These are phyloP conservation scores for Eremothecium coryli DNA, from an alignment of 1,139 yeast genomes.

Conservation along the genomic window DNA sequence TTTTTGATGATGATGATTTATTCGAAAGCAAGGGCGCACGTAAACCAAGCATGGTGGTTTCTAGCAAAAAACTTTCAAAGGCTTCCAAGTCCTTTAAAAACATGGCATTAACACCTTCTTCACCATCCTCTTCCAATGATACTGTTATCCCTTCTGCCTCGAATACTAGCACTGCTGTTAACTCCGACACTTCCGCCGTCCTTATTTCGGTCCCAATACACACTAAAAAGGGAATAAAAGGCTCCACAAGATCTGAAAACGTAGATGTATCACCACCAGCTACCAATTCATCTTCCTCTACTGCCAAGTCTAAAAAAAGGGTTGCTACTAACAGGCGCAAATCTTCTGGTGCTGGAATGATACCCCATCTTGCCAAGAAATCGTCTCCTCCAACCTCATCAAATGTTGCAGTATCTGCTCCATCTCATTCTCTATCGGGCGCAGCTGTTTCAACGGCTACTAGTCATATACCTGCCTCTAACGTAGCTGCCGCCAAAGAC, in stretches of 20 bases:
- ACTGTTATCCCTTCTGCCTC: background rate
- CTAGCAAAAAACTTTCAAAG: slow-evolving; percentile 3
- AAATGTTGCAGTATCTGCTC: background rate
- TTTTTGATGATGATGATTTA: slow-evolving; percentile 6
- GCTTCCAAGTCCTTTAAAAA: background rate
- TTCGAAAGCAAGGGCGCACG: slow-evolving; percentile 6
- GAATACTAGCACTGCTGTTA: background rate
- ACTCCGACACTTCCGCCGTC: background rate
- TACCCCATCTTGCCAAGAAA: slow-evolving; percentile 1
- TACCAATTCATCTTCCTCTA: background rate
- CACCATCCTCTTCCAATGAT: slow-evolving; percentile 4
- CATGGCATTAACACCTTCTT: background rate
- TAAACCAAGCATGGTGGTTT: slow-evolving; percentile 7
- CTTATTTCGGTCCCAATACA: slow-evolving; percentile 3
- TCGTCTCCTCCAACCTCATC: slow-evolving; percentile 1
- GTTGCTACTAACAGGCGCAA: slow-evolving; percentile 1
- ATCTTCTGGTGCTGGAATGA: slow-evolving; percentile 1
- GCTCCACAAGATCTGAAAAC: slow-evolving; percentile 6
- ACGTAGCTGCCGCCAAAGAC: slow-evolving; percentile 2
- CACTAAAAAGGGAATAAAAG: slow-evolving; percentile 4
- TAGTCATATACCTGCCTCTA: background rate
- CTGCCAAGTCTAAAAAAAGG: slow-evolving; percentile 1
- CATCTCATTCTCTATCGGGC: background rate
- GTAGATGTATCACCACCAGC: slow-evolving; percentile 5
- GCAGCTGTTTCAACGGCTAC: background rate